Evolutionary conservation across 257 asterid species (phyloP).

Genomic region (Gentiana macrophylla): DNA sequence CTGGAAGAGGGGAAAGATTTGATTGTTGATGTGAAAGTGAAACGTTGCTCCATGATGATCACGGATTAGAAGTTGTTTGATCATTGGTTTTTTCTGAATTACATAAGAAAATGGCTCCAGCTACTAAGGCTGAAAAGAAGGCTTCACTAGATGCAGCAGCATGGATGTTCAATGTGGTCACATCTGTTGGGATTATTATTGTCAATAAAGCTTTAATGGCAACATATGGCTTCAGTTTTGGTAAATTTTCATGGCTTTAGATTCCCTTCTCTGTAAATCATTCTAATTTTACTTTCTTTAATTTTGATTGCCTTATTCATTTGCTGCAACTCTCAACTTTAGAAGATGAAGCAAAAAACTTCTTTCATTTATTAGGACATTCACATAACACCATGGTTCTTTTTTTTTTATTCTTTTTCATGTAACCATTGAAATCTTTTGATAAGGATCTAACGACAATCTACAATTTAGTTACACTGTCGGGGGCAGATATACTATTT

Average conservation of each 20-base stretch:
- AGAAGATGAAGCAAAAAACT: too few relatives aligned
- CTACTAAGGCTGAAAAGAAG: constrained; percentile 89
- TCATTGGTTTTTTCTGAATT: constrained; percentile 16
- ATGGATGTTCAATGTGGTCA: constrained; percentile 93
- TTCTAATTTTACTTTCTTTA: not conserved
- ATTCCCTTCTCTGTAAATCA: not conserved
- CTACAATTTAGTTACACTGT: too few relatives aligned
- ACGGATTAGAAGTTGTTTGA: constrained; percentile 32
- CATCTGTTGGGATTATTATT: constrained; percentile 92
- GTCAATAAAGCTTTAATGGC: constrained; percentile 98
- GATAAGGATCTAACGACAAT: too few relatives aligned
- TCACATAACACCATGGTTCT: not conserved
- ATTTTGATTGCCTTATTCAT: not conserved
- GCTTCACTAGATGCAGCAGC: constrained; percentile 90
- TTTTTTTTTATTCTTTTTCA: not conserved
- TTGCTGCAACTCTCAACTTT: too few relatives aligned
- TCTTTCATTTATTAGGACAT: not conserved
- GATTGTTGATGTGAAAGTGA: constrained; percentile 33
- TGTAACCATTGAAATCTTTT: not conserved
- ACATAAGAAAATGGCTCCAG: constrained; percentile 54
- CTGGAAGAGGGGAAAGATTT: constrained; percentile 8
- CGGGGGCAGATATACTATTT: too few relatives aligned
- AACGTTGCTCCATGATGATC: constrained; percentile 25
- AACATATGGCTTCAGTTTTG: constrained; percentile 92
- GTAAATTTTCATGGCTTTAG: constrained; percentile 28